phyloP scores from a whole-genome alignment of 208 protist genomes.

The Crithidia thermophila region DNA sequence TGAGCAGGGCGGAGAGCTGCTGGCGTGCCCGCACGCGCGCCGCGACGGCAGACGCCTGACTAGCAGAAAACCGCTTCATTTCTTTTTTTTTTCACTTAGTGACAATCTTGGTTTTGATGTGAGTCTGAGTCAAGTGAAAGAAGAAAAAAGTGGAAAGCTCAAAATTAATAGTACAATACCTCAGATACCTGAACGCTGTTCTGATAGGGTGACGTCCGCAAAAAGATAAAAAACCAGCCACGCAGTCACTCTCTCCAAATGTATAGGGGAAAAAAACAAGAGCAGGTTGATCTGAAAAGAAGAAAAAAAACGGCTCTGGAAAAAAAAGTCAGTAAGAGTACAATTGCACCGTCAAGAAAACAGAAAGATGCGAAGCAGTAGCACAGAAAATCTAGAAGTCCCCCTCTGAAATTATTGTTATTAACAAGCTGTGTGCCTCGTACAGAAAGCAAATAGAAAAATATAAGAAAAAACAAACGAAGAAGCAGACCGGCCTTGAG shows the following conservation, averaged over 20 bases:
- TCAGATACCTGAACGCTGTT: neutral
- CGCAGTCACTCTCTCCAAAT: neutral
- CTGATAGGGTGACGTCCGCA: no score
- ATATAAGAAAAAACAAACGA: neutral
- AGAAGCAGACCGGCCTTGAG: constrained; percentile 16
- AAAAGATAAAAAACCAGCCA: neutral
- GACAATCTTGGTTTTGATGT: neutral
- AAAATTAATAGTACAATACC: neutral
- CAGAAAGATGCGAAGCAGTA: neutral
- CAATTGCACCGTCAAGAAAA: neutral
- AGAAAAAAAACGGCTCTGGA: neutral
- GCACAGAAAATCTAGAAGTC: neutral
- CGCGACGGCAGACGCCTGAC: neutral
- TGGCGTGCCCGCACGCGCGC: neutral
- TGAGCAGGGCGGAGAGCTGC: neutral
- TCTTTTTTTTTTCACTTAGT: neutral
- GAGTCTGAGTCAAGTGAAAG: neutral
- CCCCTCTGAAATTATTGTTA: no score
- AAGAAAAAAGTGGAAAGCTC: constrained; percentile 1
- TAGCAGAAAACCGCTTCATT: constrained; percentile 13
- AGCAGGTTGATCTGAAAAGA: neutral
- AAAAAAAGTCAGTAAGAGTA: neutral
- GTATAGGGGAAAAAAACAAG: constrained; percentile 6
- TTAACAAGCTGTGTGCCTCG: no score
- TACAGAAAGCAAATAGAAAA: no score